Conservation (phyloP, 805 yeast genomes). For the Cyberlindnera mrakii region DNA sequence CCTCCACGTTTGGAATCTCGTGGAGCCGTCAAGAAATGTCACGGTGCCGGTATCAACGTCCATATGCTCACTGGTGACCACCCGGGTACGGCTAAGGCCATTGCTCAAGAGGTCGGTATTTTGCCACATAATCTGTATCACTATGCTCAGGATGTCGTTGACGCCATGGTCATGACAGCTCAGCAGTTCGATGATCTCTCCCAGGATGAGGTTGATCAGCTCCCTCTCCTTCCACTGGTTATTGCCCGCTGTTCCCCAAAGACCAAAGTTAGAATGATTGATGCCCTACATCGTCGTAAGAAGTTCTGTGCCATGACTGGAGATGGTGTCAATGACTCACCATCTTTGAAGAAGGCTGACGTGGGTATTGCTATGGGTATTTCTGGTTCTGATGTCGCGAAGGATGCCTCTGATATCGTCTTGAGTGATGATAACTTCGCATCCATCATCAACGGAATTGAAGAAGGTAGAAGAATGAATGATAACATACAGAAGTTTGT, state of each 20-base stretch:
- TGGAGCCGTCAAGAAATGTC: constrained; percentile 59
- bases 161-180: constrained; percentile 73
- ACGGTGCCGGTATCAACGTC: constrained; percentile 69
- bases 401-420: constrained; percentile 77
- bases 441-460: constrained; percentile 69
- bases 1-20: constrained; percentile 75
- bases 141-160: constrained; percentile 49
- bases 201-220: constrained; percentile 54
- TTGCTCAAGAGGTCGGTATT: constrained; percentile 78
- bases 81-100: constrained; percentile 71
- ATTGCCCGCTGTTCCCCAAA: constrained; percentile 82
- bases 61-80: constrained; percentile 83
- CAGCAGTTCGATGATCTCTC: constrained; percentile 57
- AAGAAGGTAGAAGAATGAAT: constrained; percentile 77
- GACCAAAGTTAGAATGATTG: constrained; percentile 77
- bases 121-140: constrained; percentile 55
- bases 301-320: constrained; percentile 77
- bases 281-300: constrained; percentile 60
- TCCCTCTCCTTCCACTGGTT: constrained; percentile 66
- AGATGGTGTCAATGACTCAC: constrained; percentile 81
- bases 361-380: constrained; percentile 84
- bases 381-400: constrained; percentile 78
- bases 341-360: constrained; percentile 68
- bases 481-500: constrained; percentile 75
- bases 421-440: constrained; percentile 75